Evolutionary conservation across 495 filamentous ascomycete species (phyloP), one percentile per base, ranked within the genome.

Genomic region (Lasiosphaeriaceae sp.): DNA sequence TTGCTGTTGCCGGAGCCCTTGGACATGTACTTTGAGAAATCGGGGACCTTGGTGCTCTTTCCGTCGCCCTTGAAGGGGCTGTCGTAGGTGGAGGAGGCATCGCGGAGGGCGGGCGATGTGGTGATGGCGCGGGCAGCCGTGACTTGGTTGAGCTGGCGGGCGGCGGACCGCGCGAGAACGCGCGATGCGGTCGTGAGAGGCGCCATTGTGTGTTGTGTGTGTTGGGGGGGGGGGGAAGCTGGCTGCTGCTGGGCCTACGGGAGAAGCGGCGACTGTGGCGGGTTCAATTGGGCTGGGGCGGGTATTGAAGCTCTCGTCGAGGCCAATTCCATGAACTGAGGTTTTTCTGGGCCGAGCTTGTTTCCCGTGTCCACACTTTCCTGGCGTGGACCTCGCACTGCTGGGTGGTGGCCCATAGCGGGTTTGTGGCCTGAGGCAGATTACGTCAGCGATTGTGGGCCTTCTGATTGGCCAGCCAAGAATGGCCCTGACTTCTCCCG

Each of bases 11-110:
- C 70, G 53, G 74, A 68, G 59, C 73, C 77, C 70, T 84, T 86
- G 73, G 82, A 84, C 77, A 83, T 77, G 78, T 99, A 99, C 70
- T 93, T 87, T 71, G 80, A 79, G 75, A 96, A 99, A 75, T 89
- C 87, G 58, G 95, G 95, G 66, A 97, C 85, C 71, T 89, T 89
- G 69, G 60, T 72, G 57, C 64, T 72, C 59, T 67, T 71, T 76
- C 79, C 72, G 56, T 83, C 81, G 72, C 77, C 79, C 70, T 83
- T 79, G 82, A 88, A 89, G 56, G 83, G 81, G 63, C 76, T 78
- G 53, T 77, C 68, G 62, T 68, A 75, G 54, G 64, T 67, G 51
- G 63, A 47, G 57, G 66, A 63, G 53, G 70, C 61, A 55, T 63
- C 72, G 54, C 59, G 66, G 55, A 70, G 67, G 54, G 70, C 64